phyloP scores from a whole-genome alignment of 495 filamentous ascomycete genomes.

The Neurospora sp. region DNA sequence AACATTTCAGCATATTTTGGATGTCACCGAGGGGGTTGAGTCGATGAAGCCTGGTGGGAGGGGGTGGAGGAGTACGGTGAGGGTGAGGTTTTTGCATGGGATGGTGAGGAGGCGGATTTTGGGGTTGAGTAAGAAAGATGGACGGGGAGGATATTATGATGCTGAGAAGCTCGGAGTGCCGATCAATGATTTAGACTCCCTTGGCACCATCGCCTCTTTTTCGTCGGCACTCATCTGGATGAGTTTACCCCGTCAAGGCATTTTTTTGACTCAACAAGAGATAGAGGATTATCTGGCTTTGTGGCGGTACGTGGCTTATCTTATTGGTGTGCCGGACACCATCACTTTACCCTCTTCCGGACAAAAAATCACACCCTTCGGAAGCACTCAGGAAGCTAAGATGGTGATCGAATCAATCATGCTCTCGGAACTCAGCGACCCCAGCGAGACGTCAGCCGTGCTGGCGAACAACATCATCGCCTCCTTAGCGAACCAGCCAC shows the following conservation, averaged over 20 bases:
- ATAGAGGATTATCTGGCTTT: constrained; percentile 61
- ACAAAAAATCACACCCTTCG: constrained; percentile 49
- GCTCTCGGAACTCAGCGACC: constrained; percentile 48
- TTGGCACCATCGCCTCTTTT: constrained; percentile 62
- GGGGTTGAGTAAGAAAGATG: too few relatives aligned
- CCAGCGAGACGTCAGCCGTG: constrained; percentile 47
- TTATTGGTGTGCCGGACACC: constrained; percentile 37
- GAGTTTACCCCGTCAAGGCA: constrained; percentile 61
- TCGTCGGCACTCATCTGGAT: constrained; percentile 57
- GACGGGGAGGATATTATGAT: constrained; percentile 43
- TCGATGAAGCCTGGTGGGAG: constrained; percentile 60
- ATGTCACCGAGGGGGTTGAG: constrained; percentile 54
- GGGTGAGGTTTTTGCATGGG: constrained; percentile 68
- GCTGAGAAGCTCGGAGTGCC: constrained; percentile 51
- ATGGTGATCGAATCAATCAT: constrained; percentile 56
- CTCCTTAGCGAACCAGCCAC: constrained; percentile 50
- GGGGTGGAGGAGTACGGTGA: constrained; percentile 56
- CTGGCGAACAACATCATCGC: constrained; percentile 69
- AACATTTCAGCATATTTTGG: constrained; percentile 66
- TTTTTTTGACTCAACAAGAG: constrained; percentile 53
- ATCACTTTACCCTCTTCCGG: background rate
- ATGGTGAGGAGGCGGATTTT: constrained; percentile 47
- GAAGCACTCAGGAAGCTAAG: constrained; percentile 42
- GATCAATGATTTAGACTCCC: constrained; percentile 65
- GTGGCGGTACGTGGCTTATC: constrained; percentile 64